Conservation (phyloP, 441 rosid genomes). For the Pelargonium hybrid region DNA sequence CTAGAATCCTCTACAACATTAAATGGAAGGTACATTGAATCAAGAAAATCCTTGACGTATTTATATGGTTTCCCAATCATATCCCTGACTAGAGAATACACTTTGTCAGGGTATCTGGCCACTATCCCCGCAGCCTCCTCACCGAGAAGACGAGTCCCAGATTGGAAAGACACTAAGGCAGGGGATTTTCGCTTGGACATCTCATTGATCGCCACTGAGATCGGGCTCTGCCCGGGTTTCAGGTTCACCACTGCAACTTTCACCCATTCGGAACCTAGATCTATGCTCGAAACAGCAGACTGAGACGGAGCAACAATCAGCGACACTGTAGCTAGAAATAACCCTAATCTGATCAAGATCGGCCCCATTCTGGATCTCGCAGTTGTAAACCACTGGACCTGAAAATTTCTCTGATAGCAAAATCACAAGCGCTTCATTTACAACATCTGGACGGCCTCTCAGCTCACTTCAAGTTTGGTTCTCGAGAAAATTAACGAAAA, state of each 20-base stretch:
- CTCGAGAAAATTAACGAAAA: constrained; percentile 1
- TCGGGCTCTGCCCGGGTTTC: constrained; percentile 81
- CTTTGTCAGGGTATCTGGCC: constrained; percentile 76
- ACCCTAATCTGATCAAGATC: constrained; percentile 27
- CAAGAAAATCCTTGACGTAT: constrained; percentile 44
- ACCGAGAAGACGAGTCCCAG: constrained; percentile 58
- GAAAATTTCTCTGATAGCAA: constrained; percentile 12
- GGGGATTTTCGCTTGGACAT: constrained; percentile 97
- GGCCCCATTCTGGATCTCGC: constrained; percentile 27
- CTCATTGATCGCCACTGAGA: constrained; percentile 85
- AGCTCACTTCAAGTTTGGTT: not conserved
- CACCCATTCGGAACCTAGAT: constrained; percentile 90
- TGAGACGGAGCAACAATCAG: constrained; percentile 32
- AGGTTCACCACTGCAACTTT: constrained; percentile 86
- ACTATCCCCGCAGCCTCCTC: constrained; percentile 90
- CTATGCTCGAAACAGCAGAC: constrained; percentile 79
- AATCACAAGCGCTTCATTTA: constrained; percentile 11
- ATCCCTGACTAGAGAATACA: constrained; percentile 66
- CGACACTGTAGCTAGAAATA: constrained; percentile 30
- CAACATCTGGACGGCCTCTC: not conserved
- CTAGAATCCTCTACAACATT: constrained; percentile 61
- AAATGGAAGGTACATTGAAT: constrained; percentile 62
- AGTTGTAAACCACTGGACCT: not conserved
- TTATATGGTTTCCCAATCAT: constrained; percentile 67
- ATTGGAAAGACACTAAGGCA: constrained; percentile 68